phyloP scores from a whole-genome alignment of 768 basidiomycete species.

The Boletus rubescentipes region DNA sequence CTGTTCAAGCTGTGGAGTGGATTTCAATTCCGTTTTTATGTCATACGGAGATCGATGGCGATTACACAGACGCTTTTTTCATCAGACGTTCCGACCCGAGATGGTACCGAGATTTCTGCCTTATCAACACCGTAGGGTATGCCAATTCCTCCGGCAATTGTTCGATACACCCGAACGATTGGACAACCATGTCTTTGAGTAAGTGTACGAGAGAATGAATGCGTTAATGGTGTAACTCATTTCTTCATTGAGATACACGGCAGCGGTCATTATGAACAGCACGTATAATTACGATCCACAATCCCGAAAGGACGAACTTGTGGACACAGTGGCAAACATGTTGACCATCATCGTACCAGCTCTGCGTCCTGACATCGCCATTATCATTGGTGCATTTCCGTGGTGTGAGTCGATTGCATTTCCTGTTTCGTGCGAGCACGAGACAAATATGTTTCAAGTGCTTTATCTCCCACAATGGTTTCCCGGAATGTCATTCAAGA shows the following conservation, averaged over 20 bases:
- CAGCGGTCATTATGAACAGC: neutral
- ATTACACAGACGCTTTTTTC: neutral
- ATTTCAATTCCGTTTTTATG: neutral
- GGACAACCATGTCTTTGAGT: neutral
- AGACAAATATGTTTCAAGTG: neutral
- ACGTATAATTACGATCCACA: neutral
- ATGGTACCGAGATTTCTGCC: neutral
- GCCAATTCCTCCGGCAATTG: neutral
- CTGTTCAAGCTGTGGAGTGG: neutral
- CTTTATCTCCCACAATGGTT: conserved; percentile 6
- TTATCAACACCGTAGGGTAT: neutral
- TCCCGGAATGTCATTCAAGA: conserved; percentile 10
- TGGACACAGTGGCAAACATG: neutral
- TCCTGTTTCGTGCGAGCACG: no score
- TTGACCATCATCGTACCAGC: neutral
- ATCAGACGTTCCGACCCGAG: neutral
- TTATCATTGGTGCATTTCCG: neutral
- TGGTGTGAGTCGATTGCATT: neutral
- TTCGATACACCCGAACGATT: neutral
- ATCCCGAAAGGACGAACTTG: neutral
- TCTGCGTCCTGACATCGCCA: neutral
- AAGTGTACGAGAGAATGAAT: neutral
- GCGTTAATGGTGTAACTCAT: no score
- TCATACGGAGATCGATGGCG: neutral
- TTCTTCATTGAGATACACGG: neutral